Conservation (phyloP, 108 stramenopile species). For the Seminavis robusta region DNA sequence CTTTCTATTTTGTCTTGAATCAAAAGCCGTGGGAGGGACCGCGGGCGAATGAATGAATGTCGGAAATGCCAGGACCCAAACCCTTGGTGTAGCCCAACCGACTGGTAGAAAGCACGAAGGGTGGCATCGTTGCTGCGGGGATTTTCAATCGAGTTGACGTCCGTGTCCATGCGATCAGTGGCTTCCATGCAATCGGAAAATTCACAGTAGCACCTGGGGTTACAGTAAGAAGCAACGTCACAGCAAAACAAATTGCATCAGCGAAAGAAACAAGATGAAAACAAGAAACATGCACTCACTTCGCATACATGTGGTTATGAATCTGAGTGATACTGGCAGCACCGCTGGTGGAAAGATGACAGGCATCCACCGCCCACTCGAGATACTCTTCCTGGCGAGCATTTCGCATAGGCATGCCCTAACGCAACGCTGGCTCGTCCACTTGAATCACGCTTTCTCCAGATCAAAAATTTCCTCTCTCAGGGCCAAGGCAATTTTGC, state of each 20-base stretch:
- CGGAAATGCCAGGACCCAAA: conserved; percentile 69
- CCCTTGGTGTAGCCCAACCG: conserved; percentile 49
- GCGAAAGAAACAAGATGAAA: too few species aligned
- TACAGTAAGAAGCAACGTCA: too few species aligned
- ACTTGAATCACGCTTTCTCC: conserved; percentile 69
- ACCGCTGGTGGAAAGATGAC: conserved; percentile 52
- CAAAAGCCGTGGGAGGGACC: conserved; percentile 35
- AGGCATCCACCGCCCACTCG: conserved; percentile 60
- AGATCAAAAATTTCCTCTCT: conserved; percentile 64
- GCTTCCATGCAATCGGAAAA: conserved; percentile 72
- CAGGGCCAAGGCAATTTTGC: conserved; percentile 53
- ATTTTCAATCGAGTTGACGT: conserved; percentile 78
- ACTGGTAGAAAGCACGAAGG: conserved; percentile 40
- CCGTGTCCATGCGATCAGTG: conserved; percentile 64
- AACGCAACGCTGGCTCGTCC: conserved; percentile 70
- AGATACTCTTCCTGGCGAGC: conserved; percentile 40
- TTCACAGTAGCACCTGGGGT: conserved; percentile 85
- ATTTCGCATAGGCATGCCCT: conserved; percentile 59
- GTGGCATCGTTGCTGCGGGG: conserved; percentile 60
- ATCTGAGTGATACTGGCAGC: conserved; percentile 56
- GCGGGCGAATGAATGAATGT: conserved; percentile 80
- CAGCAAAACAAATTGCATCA: too few species aligned
- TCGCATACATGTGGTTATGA: conserved; percentile 84
- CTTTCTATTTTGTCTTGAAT: conserved; percentile 39
- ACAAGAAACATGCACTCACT: too few species aligned